Conservation (phyloP, 2,329 filamentous ascomycete genomes). For the Shiraia bambusicola region DNA sequence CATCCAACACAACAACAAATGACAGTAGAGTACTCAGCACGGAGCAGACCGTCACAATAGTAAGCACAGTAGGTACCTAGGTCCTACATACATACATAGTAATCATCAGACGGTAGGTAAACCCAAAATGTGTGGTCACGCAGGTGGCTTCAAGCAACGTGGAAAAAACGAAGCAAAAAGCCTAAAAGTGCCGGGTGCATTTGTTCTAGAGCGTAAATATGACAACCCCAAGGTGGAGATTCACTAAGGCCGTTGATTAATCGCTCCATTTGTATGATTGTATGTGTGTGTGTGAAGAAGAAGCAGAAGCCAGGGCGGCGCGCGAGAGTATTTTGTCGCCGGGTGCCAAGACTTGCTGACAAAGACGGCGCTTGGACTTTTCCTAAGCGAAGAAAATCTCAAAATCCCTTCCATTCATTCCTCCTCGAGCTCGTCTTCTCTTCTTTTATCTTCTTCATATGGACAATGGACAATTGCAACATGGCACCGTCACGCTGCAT, state of each 20-base stretch:
- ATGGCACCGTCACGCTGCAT: too few relatives aligned
- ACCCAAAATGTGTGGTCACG: slow-evolving; percentile 40
- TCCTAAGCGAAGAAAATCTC: neutral
- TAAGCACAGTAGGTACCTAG: too few relatives aligned
- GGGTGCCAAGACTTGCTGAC: slow-evolving; percentile 18
- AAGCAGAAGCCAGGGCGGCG: slow-evolving; percentile 13
- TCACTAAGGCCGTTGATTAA: slow-evolving; percentile 49
- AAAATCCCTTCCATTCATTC: slow-evolving; percentile 11
- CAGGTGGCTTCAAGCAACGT: slow-evolving; percentile 43
- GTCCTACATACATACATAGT: too few relatives aligned
- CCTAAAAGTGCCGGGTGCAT: slow-evolving; percentile 38
- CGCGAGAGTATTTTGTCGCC: slow-evolving; percentile 20
- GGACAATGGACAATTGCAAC: too few relatives aligned
- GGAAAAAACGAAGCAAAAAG: slow-evolving; percentile 33
- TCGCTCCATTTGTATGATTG: slow-evolving; percentile 46
- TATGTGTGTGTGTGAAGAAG: too few relatives aligned
- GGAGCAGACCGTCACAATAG: too few relatives aligned
- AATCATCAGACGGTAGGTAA: too few relatives aligned
- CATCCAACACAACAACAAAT: too few relatives aligned
- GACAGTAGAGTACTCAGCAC: too few relatives aligned
- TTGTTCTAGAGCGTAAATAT: slow-evolving; percentile 50
- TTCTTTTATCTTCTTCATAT: slow-evolving; percentile 5
- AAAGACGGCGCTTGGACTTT: slow-evolving; percentile 12
- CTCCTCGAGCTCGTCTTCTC: slow-evolving; percentile 4
- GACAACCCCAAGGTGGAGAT: slow-evolving; percentile 45